phyloP scores from a whole-genome alignment of 169 alveolate genomes.

The Theileria annulata region DNA sequence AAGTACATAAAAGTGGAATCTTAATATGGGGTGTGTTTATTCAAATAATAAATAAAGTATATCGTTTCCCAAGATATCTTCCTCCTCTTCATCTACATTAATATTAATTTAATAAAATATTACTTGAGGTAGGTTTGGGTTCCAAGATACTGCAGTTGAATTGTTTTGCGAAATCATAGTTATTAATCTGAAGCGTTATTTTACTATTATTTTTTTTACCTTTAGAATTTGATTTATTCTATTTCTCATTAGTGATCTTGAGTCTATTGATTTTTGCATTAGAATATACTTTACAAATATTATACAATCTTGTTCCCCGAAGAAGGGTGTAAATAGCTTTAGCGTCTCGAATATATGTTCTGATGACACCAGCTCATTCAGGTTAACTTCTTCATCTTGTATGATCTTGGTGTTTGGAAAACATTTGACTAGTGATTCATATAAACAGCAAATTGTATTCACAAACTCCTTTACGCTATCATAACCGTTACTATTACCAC shows the following conservation, averaged over 20 bases:
- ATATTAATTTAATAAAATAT: not conserved
- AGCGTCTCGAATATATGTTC: constrained; percentile 39
- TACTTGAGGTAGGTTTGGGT: constrained; percentile 47
- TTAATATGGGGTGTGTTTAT: constrained; percentile 42
- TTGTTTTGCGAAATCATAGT: constrained; percentile 28
- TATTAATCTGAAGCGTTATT: constrained; percentile 17
- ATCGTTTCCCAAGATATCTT: constrained; percentile 46
- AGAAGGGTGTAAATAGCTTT: constrained; percentile 59
- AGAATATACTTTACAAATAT: constrained; percentile 29
- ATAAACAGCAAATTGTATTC: constrained; percentile 52
- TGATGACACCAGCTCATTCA: constrained; percentile 45
- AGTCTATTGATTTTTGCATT: constrained; percentile 34
- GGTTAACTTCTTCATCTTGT: constrained; percentile 42
- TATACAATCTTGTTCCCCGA: constrained; percentile 65
- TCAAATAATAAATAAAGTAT: constrained; percentile 55
- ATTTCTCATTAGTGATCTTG: constrained; percentile 41
- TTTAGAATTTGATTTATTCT: constrained; percentile 41
- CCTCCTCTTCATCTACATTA: constrained; percentile 27
- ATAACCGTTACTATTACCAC: constrained; percentile 34
- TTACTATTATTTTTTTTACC: constrained; percentile 11
- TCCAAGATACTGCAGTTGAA: constrained; percentile 52
- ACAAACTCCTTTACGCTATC: constrained; percentile 61
- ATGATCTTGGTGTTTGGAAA: constrained; percentile 35
- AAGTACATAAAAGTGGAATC: not conserved
- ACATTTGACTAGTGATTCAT: constrained; percentile 54